phyloP scores from a whole-genome alignment of 1,284 basidiomycete species.

The Moesziomyces parantarcticus region DNA sequence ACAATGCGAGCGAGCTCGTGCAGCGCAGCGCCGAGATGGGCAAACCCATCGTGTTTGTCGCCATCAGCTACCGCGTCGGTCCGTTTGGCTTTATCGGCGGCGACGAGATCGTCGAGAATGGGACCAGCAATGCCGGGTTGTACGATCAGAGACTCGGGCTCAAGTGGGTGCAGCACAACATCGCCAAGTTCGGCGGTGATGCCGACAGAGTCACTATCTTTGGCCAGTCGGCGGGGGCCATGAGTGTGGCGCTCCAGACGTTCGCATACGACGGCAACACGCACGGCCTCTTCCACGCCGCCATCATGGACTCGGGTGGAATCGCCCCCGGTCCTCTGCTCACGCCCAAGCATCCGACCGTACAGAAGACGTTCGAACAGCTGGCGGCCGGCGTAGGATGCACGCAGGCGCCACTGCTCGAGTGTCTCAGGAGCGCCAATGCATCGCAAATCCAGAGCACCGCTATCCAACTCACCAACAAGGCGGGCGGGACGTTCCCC shows the following conservation, averaged over 20 bases:
- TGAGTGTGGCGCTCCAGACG: constrained; percentile 34
- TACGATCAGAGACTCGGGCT: constrained; percentile 53
- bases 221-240: constrained; percentile 51
- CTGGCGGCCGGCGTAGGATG: constrained; percentile 32
- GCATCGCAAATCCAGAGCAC: constrained; percentile 25
- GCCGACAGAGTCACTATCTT: constrained; percentile 36
- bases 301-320: constrained; percentile 51
- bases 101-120: constrained; percentile 24
- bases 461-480: constrained; percentile 1
- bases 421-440: constrained; percentile 33
- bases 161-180: constrained; percentile 50
- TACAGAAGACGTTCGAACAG: constrained; percentile 23
- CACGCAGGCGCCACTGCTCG: constrained; percentile 10
- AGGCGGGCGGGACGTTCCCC: constrained; percentile 20
- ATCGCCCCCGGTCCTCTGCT: constrained; percentile 29
- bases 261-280: constrained; percentile 40
- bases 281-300: constrained; percentile 41
- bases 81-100: constrained; percentile 49
- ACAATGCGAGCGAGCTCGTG: constrained; percentile 49
- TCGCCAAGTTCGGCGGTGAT: constrained; percentile 53
- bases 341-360: constrained; percentile 28
- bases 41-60: constrained; percentile 51
- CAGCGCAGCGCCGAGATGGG: constrained; percentile 26
- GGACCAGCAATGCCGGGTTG: constrained; percentile 40
- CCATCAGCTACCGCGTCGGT: constrained; percentile 49